Percentiles rank a stretch among this genome's conserved stretches.
Evolutionary conservation across 2,329 filamentous ascomycete genomes (phyloP).

Genomic region (Lojkania enalia): DNA sequence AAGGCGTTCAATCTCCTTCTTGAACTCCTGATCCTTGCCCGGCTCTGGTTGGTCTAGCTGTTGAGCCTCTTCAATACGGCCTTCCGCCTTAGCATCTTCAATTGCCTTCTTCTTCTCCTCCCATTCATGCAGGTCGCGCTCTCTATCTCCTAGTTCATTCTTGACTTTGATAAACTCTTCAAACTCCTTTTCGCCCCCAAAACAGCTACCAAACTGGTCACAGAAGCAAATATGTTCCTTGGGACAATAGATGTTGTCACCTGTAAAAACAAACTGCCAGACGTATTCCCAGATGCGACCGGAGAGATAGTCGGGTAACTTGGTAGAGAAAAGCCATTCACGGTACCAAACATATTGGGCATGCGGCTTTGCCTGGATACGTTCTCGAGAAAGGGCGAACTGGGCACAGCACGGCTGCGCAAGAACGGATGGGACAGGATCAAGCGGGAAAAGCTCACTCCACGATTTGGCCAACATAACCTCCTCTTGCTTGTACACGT

Average conservation of each 20-base stretch:
- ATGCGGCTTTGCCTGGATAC: conserved; percentile 58
- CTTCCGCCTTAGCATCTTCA: conserved; percentile 39
- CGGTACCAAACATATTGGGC: conserved; percentile 60
- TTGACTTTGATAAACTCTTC: conserved; percentile 54
- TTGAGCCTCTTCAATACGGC: conserved; percentile 38
- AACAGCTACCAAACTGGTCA: conserved; percentile 66
- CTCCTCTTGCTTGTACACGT: conserved; percentile 50
- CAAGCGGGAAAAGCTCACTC: conserved; percentile 53
- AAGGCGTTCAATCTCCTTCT: conserved; percentile 50
- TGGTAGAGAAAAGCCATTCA: conserved; percentile 63
- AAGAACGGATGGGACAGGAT: conserved; percentile 54
- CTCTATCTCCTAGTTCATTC: conserved; percentile 46
- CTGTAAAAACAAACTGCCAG: conserved; percentile 66
- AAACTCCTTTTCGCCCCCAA: conserved; percentile 55
- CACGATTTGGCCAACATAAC: conserved; percentile 49
- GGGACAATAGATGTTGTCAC: conserved; percentile 53
- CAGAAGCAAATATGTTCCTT: conserved; percentile 63
- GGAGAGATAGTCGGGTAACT: conserved; percentile 58
- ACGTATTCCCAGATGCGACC: conserved; percentile 66
- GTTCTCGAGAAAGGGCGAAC: conserved; percentile 62
- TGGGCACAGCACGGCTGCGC: conserved; percentile 67
- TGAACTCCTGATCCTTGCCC: conserved; percentile 50
- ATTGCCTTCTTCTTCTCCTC: conserved; percentile 45
- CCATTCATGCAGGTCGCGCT: conserved; percentile 50
- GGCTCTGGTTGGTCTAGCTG: conserved; percentile 43